Percentiles rank a stretch among this genome's conserved stretches.
These are phyloP conservation scores for Penicillium arizonense DNA, from an alignment of 495 filamentous ascomycete species.

Conservation along the genomic window DNA sequence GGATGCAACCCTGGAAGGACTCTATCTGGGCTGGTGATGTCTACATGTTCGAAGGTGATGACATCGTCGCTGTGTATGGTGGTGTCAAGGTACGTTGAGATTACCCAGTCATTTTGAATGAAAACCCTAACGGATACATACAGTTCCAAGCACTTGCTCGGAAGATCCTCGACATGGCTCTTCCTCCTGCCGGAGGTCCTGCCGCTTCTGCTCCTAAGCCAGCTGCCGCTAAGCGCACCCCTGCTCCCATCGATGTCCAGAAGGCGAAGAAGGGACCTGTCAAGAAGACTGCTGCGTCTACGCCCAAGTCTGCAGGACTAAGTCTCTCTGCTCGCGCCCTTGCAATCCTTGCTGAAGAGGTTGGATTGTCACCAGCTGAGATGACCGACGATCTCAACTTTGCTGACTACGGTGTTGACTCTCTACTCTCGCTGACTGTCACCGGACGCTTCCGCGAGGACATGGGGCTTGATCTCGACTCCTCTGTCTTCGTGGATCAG, in stretches of 20 bases:
- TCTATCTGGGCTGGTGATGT: constrained; percentile 53
- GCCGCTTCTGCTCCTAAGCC: constrained; percentile 19
- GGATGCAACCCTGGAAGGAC: constrained; percentile 52
- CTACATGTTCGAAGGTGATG: constrained; percentile 50
- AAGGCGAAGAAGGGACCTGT: constrained; percentile 40
- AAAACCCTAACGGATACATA: constrained; percentile 17
- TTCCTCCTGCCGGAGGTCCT: constrained; percentile 56
- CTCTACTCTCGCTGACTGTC: constrained; percentile 49
- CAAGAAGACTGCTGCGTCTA: constrained; percentile 21
- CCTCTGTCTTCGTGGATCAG: constrained; percentile 57
- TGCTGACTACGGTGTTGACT: constrained; percentile 54
- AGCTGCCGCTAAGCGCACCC: constrained; percentile 27
- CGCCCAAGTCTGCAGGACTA: constrained; percentile 28
- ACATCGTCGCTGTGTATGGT: constrained; percentile 67
- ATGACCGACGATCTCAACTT: constrained; percentile 52
- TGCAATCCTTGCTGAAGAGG: constrained; percentile 63
- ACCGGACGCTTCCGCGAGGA: constrained; percentile 49
- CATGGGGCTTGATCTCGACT: constrained; percentile 48
- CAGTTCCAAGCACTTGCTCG: constrained; percentile 67
- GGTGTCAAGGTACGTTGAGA: constrained; percentile 52
- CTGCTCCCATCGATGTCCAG: constrained; percentile 28
- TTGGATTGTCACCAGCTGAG: constrained; percentile 61
- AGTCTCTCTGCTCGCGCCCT: constrained; percentile 45
- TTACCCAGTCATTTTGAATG: not conserved
- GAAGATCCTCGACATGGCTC: constrained; percentile 61